These are phyloP conservation scores for Lentinula sp. DNA, from an alignment of 768 basidiomycete genomes.

Conservation along the genomic window DNA sequence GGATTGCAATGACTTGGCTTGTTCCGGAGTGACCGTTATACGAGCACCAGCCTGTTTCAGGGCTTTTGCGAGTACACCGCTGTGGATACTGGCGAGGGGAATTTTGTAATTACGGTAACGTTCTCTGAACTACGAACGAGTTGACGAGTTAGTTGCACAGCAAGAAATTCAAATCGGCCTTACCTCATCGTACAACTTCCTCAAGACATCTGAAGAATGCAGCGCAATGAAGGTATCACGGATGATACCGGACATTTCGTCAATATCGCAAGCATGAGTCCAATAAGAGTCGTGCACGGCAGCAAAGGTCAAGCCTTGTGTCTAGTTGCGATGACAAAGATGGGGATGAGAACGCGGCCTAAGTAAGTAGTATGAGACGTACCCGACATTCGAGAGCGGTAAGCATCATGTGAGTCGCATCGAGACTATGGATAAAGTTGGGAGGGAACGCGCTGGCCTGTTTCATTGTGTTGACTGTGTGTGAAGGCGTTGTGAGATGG, in stretches of 20 bases:
- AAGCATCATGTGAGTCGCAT: slow-evolving; percentile 98
- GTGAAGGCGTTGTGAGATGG: slow-evolving; percentile 1
- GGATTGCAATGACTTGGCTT: slow-evolving; percentile 25
- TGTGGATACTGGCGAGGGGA: slow-evolving; percentile 45
- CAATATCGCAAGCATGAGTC: slow-evolving; percentile 88
- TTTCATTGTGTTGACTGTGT: slow-evolving; percentile 70
- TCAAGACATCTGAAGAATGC: slow-evolving; percentile 82
- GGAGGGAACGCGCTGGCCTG: slow-evolving; percentile 98
- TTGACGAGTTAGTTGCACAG: neutral
- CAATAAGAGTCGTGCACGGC: slow-evolving; percentile 99
- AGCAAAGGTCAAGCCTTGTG: slow-evolving; percentile 76
- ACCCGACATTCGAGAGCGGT: slow-evolving; percentile 88
- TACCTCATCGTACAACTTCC: slow-evolving; percentile 69
- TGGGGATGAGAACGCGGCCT: neutral
- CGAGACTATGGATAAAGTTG: slow-evolving; percentile 96
- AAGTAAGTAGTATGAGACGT: slow-evolving; percentile 19
- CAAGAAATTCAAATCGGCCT: slow-evolving; percentile 13
- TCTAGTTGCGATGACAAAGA: slow-evolving; percentile 31
- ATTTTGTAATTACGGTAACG: slow-evolving; percentile 74
- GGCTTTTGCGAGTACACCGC: slow-evolving; percentile 26
- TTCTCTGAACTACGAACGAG: slow-evolving; percentile 51
- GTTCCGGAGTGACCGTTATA: slow-evolving; percentile 33
- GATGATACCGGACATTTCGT: slow-evolving; percentile 84
- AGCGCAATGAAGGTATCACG: slow-evolving; percentile 91
- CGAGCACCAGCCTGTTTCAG: slow-evolving; percentile 39